Evolutionary conservation across 1,139 yeast species (phyloP), one percentile per base, ranked within the genome.

Genomic region (Debaryomyces singareniensis): DNA sequence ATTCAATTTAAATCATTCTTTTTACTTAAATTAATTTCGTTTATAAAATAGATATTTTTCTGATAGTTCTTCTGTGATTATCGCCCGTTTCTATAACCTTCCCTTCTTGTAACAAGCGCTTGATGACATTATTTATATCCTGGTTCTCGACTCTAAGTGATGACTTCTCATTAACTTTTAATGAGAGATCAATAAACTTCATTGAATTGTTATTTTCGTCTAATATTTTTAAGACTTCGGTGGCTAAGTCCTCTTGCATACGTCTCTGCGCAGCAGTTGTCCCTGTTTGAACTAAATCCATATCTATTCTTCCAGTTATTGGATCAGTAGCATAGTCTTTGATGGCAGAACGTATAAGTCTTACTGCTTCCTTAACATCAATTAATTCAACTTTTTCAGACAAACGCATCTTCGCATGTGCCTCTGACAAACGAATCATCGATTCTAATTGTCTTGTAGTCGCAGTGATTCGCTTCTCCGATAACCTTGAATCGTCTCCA

Each of bases 281-380:
- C 35, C 98, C 98, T 0, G 97, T 91, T 59, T 89, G 96, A 20
- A 91, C 87, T 57, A 93, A 68, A 54, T 87, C 96, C 96, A 91
- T 87, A 53, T 93, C 98, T 43, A 91, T 91, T 48, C 91, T 75
- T 25, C 99, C 99, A 0, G 98, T 89, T 25, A 82, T 68, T 20
- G 97, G 98, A 59, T 91, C 99, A 5, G 96, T 91, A 11, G 99
- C 99, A 54, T 91, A 93, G 43, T 91, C 97, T 56, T 91, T 91
- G 42, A 91, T 85, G 14, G 99, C 99, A 7, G 95, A 73, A 45
- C 84, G 80, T 51, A 89, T 91, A 42, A 91, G 68, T 41, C 98
- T 72, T 2, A 89, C 96, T 1, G 97, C 95, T 52, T 91, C 99
- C 42, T 71, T 70, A n/a, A 91, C 98, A 55, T 91, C 98, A 20